Percentiles rank a stretch among this genome's conserved stretches.
These are phyloP conservation scores for Jasminum sambac DNA, from an alignment of 257 asterid genomes.

Conservation along the genomic window DNA sequence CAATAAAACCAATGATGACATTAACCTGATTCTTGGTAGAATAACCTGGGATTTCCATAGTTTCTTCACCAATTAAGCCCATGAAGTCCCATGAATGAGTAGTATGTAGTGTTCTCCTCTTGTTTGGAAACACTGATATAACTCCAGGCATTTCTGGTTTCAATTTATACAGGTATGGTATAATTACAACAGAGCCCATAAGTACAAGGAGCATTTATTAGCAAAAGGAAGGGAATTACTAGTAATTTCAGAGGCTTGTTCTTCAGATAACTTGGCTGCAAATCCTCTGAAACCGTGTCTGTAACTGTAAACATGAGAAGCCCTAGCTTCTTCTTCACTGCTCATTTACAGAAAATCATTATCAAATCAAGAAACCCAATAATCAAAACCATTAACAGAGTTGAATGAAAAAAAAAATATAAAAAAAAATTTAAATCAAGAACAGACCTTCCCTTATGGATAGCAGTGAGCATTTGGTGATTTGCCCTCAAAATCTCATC, in stretches of 20 bases:
- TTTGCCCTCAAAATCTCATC: constrained; percentile 76
- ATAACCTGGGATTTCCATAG: constrained; percentile 90
- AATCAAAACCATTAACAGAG: background rate
- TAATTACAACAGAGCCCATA: no score
- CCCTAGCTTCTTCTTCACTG: constrained; percentile 78
- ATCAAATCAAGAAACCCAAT: constrained; percentile 13
- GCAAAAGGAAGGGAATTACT: constrained; percentile 38
- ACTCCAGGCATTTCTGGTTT: constrained; percentile 88
- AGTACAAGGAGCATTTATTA: constrained; percentile 23
- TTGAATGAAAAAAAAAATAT: background rate
- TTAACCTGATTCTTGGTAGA: constrained; percentile 92
- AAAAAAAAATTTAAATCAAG: constrained; percentile 2
- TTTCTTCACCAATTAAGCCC: constrained; percentile 78
- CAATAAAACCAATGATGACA: constrained; percentile 89
- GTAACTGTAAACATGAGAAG: constrained; percentile 83
- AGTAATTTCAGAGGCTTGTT: constrained; percentile 78
- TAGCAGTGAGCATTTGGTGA: constrained; percentile 64
- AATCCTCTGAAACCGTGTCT: constrained; percentile 91
- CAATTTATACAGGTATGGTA: constrained; percentile 26
- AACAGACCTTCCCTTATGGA: constrained; percentile 78
- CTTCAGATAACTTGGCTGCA: constrained; percentile 87
- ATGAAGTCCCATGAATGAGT: constrained; percentile 99
- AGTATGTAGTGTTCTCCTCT: constrained; percentile 77
- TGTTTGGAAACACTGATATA: constrained; percentile 87
- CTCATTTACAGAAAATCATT: constrained; percentile 21